Conservation (phyloP, 2,329 filamentous ascomycete species). For the Cordyceps tenuipes region DNA sequence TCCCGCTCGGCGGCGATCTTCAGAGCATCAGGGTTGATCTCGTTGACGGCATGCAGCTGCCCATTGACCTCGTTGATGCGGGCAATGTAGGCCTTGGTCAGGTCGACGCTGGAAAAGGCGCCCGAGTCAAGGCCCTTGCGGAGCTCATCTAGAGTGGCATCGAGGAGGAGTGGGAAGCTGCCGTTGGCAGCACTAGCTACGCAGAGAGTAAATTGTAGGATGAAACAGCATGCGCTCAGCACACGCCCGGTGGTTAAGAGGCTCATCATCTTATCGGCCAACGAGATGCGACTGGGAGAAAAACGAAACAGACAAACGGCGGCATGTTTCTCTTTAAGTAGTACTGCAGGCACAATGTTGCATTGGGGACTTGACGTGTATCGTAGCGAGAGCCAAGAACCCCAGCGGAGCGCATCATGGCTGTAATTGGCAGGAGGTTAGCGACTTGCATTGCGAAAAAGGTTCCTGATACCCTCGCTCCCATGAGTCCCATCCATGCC, state of each 20-base stretch:
- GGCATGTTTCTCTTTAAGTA: background rate
- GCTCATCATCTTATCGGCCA: background rate
- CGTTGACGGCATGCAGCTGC: slow-evolving; percentile 21
- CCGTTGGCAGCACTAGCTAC: background rate
- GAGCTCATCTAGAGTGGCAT: slow-evolving; percentile 20
- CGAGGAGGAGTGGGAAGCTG: slow-evolving; percentile 3
- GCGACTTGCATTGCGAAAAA: background rate
- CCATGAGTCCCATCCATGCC: background rate
- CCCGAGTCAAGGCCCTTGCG: slow-evolving; percentile 17
- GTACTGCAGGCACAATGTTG: no score
- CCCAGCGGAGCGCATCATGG: background rate
- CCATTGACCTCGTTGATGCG: slow-evolving; percentile 25
- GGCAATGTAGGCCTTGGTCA: slow-evolving; percentile 24
- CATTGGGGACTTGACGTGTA: no score
- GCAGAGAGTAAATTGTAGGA: background rate
- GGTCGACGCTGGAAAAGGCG: slow-evolving; percentile 22
- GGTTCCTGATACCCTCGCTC: background rate
- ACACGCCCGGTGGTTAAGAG: background rate
- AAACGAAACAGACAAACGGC: background rate
- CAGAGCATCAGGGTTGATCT: slow-evolving; percentile 28
- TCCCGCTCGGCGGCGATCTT: slow-evolving; percentile 24
- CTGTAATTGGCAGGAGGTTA: background rate
- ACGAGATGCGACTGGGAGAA: no score
- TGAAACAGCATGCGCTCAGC: background rate
- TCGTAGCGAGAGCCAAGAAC: background rate